Evolutionary conservation across 257 asterid genomes (phyloP), one percentile per base, ranked within the genome.

Genomic region (Solanum stenotomum): DNA sequence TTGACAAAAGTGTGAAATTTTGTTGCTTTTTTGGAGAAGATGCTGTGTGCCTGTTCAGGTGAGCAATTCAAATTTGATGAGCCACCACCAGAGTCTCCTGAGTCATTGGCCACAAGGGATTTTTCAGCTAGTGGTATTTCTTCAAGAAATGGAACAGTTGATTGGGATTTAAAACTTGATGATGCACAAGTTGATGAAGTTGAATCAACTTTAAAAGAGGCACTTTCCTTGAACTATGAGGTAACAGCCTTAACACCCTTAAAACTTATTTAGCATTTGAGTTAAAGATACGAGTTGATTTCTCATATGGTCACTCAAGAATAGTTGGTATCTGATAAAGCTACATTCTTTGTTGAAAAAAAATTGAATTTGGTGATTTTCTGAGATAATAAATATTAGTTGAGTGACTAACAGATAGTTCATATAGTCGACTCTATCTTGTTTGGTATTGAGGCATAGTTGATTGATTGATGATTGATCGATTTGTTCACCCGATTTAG

Each of bases 161-260:
- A 95, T 85, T 93, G 97, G 98, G 98, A 94, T 84, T 93, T 98
- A 35, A 93, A 91, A 84, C 92, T 94, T 56, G 98, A 95, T 90
- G 99, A 96, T 92, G 99, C 99, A 78, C 98, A 94, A 91, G 98
- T 96, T 3, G 98, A 95, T 94, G 98, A 95, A 94, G 99, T 93
- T 72, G 99, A 96, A 81, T 96, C 99, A 88, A 96, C 99, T 5
- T 92, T 96, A 88, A 96, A 96, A 89, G 99, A 96, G 89, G 99
- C 98, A 23, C 96, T 94, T 68, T 93, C 98, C 86, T 90, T 96
- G 59, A 96, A 96, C 76, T 96, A 96, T 87, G 99, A 96, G 99
- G 99, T 95, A 35, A 82, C 88, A 75, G 67, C 14, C 38, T 83
- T 38, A 27, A 29, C 81, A 40, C 8, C 27, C 27, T 74, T 74